Percentiles rank a stretch among this genome's conserved stretches.
These are phyloP conservation scores for Graphilbum fragrans DNA, from an alignment of 2,329 filamentous ascomycete species.

Conservation along the genomic window DNA sequence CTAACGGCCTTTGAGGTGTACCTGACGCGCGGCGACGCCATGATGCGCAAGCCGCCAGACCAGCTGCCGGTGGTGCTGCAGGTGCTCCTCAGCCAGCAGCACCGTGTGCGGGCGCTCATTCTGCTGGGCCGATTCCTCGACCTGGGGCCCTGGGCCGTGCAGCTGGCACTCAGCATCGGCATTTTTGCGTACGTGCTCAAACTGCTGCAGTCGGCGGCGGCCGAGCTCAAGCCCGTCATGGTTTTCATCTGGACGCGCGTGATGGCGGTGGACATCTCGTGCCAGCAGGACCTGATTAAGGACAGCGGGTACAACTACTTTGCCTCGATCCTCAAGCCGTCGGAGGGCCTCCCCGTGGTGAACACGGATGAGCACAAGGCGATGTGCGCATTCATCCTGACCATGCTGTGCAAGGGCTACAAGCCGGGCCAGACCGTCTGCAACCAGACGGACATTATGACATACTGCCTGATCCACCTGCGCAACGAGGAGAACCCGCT, in stretches of 20 bases:
- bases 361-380: constrained; percentile 92
- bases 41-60: constrained; percentile 78
- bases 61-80: constrained; percentile 94
- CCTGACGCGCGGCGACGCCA: constrained; percentile 65
- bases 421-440: constrained; percentile 86
- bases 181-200: constrained; percentile 99
- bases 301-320: constrained; percentile 98
- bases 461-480: constrained; percentile 73
- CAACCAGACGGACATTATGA: constrained; percentile 80
- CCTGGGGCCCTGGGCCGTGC: constrained; percentile 95
- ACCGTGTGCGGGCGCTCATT: constrained; percentile 81
- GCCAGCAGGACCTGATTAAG: constrained; percentile 87
- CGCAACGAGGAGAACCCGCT: constrained; percentile 78
- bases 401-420: constrained; percentile 94
- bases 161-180: constrained; percentile 89
- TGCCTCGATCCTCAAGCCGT: constrained; percentile 78
- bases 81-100: constrained; percentile 89
- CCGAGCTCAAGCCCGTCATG: constrained; percentile 95
- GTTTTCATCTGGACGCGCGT: constrained; percentile 98
- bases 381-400: constrained; percentile 97
- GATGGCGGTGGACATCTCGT: constrained; percentile 85
- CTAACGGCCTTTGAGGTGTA: constrained; percentile 96
- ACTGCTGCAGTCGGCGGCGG: constrained; percentile 83
- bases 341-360: constrained; percentile 69
- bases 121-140: constrained; percentile 88